Percentiles rank a stretch among this genome's conserved stretches.
These are phyloP conservation scores for Xylaria sp. DNA, from an alignment of 2,329 filamentous ascomycete species.

Conservation along the genomic window DNA sequence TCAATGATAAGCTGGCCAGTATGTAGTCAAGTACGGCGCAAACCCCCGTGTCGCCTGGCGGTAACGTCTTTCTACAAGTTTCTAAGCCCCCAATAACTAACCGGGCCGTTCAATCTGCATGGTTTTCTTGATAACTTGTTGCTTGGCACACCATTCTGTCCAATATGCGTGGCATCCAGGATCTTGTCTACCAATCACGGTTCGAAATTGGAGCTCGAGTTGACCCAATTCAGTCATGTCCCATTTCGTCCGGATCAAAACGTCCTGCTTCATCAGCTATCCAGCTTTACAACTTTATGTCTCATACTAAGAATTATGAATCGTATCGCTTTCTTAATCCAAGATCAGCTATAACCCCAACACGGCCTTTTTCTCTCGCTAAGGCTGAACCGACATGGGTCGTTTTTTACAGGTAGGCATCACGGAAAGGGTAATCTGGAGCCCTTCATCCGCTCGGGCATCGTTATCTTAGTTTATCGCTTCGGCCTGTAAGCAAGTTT, in stretches of 20 bases:
- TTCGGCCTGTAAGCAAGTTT: background rate
- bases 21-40: background rate
- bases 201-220: background rate
- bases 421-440: background rate
- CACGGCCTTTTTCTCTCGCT: background rate
- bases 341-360: background rate
- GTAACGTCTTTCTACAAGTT: background rate
- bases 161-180: slow-evolving; percentile 7
- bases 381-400: background rate
- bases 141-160: background rate
- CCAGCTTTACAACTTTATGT: background rate
- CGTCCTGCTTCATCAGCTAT: slow-evolving; percentile 15
- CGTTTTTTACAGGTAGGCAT: background rate
- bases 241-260: slow-evolving; percentile 30
- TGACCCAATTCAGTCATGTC: slow-evolving; percentile 27
- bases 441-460: slow-evolving; percentile 12
- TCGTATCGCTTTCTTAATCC: background rate
- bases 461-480: background rate
- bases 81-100: background rate
- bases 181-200: slow-evolving; percentile 22
- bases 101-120: background rate
- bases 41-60: background rate
- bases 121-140: background rate
- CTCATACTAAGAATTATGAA: background rate
- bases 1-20: background rate